These are phyloP conservation scores for Firmiana major DNA, from an alignment of 345 rosid genomes.

Conservation along the genomic window DNA sequence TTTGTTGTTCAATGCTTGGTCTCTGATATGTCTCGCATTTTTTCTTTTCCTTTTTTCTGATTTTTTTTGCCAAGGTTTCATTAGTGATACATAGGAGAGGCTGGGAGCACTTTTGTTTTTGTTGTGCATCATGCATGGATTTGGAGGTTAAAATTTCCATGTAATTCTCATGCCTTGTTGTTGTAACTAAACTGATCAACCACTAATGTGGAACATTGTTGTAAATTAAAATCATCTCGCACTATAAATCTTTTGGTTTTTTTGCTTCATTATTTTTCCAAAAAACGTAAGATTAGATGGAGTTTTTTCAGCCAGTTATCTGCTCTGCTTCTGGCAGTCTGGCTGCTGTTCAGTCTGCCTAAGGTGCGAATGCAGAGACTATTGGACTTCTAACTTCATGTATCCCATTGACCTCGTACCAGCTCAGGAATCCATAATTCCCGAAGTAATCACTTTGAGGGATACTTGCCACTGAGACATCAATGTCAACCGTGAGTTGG, in stretches of 20 bases:
- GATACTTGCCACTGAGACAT: no score
- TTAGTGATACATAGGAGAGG: slow-evolving; percentile 9
- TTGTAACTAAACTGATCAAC: slow-evolving; percentile 17
- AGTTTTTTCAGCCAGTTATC: not conserved
- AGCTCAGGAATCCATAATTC: slow-evolving; percentile 33
- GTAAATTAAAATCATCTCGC: slow-evolving; percentile 8
- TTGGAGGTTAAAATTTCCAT: slow-evolving; percentile 26
- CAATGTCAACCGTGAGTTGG: not conserved
- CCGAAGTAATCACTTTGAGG: no score
- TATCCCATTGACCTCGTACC: slow-evolving; percentile 36
- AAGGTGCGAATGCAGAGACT: slow-evolving; percentile 38
- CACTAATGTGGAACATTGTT: slow-evolving; percentile 9
- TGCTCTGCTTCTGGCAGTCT: not conserved
- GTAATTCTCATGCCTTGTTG: slow-evolving; percentile 15
- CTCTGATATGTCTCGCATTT: not conserved
- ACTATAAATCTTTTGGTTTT: not conserved
- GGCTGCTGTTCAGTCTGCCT: not conserved
- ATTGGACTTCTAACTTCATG: slow-evolving; percentile 40
- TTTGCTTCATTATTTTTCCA: not conserved
- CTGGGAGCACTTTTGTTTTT: slow-evolving; percentile 9
- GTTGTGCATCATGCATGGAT: slow-evolving; percentile 20
- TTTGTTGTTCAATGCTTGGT: slow-evolving; percentile 9
- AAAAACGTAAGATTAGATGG: no score
- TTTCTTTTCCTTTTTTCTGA: not conserved
- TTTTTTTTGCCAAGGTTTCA: not conserved